These are phyloP conservation scores for Talaromyces funiculosus DNA, from an alignment of 2,329 filamentous ascomycete species.

Conservation along the genomic window DNA sequence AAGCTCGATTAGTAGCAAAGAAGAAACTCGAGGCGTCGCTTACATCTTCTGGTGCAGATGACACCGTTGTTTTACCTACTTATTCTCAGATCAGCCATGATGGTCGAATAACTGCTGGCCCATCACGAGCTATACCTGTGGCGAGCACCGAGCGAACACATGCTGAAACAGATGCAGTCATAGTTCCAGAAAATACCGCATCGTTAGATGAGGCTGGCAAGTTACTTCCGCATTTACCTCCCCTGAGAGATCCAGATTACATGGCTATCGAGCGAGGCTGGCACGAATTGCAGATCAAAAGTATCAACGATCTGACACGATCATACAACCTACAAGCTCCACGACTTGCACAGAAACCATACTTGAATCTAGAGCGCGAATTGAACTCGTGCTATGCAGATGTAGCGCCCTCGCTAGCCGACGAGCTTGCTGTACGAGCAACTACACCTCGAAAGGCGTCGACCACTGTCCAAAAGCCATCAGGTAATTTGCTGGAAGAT, in stretches of 20 bases:
- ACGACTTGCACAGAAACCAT: conserved; percentile 85
- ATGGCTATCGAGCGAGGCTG: conserved; percentile 67
- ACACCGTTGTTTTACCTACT: not conserved
- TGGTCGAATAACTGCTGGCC: conserved; percentile 19
- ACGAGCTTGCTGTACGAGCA: conserved; percentile 67
- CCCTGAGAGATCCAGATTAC: conserved; percentile 77
- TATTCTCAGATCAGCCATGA: conserved; percentile 22
- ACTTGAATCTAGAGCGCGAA: conserved; percentile 78
- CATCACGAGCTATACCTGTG: not conserved
- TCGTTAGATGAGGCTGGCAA: conserved; percentile 13
- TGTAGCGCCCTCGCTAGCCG: conserved; percentile 69
- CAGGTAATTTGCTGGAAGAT: conserved; percentile 25
- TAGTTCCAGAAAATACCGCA: not conserved
- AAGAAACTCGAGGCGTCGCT: conserved; percentile 24
- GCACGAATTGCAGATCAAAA: conserved; percentile 66
- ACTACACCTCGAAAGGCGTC: conserved; percentile 33
- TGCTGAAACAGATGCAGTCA: not conserved
- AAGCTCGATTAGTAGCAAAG: conserved; percentile 42
- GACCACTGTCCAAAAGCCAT: conserved; percentile 21
- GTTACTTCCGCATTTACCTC: conserved; percentile 43
- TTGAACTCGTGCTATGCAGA: conserved; percentile 76
- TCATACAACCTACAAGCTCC: conserved; percentile 96
- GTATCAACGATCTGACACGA: conserved; percentile 73
- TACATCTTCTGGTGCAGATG: not conserved
- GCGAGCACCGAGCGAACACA: not conserved